Base-by-base conservation (phyloP, 768 basidiomycete species). In the Lactifluus volemus region DNA sequence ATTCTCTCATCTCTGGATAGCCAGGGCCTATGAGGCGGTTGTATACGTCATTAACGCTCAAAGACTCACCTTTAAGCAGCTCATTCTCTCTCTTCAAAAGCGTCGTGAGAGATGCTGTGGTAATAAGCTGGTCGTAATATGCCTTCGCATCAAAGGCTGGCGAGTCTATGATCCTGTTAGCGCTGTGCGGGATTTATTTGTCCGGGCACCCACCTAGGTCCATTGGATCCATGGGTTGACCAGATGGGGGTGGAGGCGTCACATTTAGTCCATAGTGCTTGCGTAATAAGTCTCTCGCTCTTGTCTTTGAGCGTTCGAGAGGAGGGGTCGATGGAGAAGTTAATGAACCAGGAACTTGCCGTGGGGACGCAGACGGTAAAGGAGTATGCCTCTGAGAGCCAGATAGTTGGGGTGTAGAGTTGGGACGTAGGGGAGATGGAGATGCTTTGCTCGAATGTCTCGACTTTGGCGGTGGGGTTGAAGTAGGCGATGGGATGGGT, bases 231-330 rank as follows among this genome's bases (percentile, higher is more conserved):
- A 78, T 77, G 36, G 74, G 75, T 44, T 79, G 80, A 34, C 82
- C 83, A 55, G 63, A 67, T 21, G 88, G 81, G 4, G 81, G 77
- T 12, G 89, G 91, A 36, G 83, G 83, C 0, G 84, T 85, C n/a
- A 89, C 74, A 17, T 85, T 88, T 30, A 95, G 73, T 5, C 91
- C 90, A 78, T 95, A 95, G 68, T 95, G 92, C 65, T 89, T 91
- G 67, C 92, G 78, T 54, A 94, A 68, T 52, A 93, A 70, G 69
- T 92, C 89, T 65, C 86, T 78, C 12, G 91, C 91, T 15, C 85
- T 66, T 14, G 70, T 68, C 67, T 72, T 72, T 41, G 68, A 61
- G 45, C 65, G 63, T 39, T 65, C 65, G 1, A 30, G 48, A 53
- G 64, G 47, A n/a, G 63, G 54, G 0, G 54, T 62, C 11, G 45